Evolutionary conservation across 164 flowering plant species (phyloP).

Genomic region (Houttuynia cordata): DNA sequence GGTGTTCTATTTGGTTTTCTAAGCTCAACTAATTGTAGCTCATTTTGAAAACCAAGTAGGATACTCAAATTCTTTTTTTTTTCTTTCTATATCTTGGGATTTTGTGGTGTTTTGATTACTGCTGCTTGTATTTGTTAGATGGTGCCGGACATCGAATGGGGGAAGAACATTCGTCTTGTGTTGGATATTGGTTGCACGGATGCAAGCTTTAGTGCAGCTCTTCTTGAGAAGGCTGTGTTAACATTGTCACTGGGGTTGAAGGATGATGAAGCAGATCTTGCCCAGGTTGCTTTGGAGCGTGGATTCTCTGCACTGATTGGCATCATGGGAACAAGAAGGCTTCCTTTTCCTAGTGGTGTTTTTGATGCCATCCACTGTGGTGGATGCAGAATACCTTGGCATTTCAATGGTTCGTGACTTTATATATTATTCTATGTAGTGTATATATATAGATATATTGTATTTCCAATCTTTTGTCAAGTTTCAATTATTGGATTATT

Average conservation of each 20-base stretch:
- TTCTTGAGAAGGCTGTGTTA: constrained; percentile 75
- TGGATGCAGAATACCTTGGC: constrained; percentile 68
- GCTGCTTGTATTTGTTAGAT: constrained; percentile 32
- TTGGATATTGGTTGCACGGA: constrained; percentile 80
- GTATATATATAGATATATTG: too few species aligned
- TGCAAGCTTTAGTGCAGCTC: constrained; percentile 61
- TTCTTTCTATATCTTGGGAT: too few species aligned
- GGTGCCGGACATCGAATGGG: constrained; percentile 99
- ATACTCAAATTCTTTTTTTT: too few species aligned
- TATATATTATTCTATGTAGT: too few species aligned
- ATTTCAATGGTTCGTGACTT: constrained; percentile 58
- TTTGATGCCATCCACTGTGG: constrained; percentile 93
- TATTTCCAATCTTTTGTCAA: background rate
- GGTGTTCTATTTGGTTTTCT: too few species aligned
- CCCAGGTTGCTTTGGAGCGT: constrained; percentile 88
- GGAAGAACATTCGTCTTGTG: constrained; percentile 78
- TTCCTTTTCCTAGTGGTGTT: constrained; percentile 85
- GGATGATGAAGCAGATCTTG: constrained; percentile 75
- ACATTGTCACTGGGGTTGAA: constrained; percentile 72
- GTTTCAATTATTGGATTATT: background rate
- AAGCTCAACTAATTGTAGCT: too few species aligned
- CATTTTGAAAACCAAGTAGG: too few species aligned
- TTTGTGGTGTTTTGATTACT: background rate
- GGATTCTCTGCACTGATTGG: constrained; percentile 78
- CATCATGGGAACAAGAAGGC: constrained; percentile 56